Conservation (phyloP, 1,284 basidiomycete species). For the Trametes sp. region DNA sequence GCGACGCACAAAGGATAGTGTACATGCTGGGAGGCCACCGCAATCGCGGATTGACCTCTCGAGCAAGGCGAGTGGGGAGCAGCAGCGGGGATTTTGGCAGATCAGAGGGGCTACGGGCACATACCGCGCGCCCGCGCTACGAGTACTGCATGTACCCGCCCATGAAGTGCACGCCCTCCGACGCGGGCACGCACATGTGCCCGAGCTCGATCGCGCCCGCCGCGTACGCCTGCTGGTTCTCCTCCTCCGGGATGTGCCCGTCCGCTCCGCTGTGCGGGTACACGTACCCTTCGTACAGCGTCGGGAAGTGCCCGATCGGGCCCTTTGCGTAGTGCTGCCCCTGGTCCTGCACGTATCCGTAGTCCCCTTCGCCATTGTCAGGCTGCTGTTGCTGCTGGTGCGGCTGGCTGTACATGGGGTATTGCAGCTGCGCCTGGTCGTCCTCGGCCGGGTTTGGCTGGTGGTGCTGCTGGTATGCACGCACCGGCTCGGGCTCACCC, state of each 20-base stretch:
- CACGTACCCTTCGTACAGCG: slow-evolving; percentile 29
- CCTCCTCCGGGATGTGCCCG: slow-evolving; percentile 14
- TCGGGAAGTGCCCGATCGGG: slow-evolving; percentile 24
- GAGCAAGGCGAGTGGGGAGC: not conserved
- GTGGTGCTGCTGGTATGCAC: slow-evolving; percentile 9
- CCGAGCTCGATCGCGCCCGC: slow-evolving; percentile 35
- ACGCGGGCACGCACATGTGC: slow-evolving; percentile 36
- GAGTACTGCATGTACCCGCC: slow-evolving; percentile 33
- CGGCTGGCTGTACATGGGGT: slow-evolving; percentile 19
- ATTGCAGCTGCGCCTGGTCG: slow-evolving; percentile 18
- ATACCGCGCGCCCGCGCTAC: slow-evolving; percentile 4
- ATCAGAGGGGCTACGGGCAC: not conserved
- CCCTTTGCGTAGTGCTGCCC: slow-evolving; percentile 8
- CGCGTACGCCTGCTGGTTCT: slow-evolving; percentile 26
- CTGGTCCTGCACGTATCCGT: slow-evolving; percentile 3
- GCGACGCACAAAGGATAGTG: slow-evolving; percentile 12
- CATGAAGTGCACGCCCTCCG: slow-evolving; percentile 30
- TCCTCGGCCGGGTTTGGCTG: slow-evolving; percentile 8
- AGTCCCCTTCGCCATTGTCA: not conserved
- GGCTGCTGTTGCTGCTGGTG: slow-evolving; percentile 17
- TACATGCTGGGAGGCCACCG: not conserved
- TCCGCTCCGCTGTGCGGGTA: slow-evolving; percentile 19
- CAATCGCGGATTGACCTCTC: not conserved
- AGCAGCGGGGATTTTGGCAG: not conserved
- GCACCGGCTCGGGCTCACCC: slow-evolving; percentile 19